Percentiles rank a stretch among this genome's conserved stretches.
phyloP scores from a whole-genome alignment of 1,139 yeast species.

The Pichia sorboxylosa region DNA sequence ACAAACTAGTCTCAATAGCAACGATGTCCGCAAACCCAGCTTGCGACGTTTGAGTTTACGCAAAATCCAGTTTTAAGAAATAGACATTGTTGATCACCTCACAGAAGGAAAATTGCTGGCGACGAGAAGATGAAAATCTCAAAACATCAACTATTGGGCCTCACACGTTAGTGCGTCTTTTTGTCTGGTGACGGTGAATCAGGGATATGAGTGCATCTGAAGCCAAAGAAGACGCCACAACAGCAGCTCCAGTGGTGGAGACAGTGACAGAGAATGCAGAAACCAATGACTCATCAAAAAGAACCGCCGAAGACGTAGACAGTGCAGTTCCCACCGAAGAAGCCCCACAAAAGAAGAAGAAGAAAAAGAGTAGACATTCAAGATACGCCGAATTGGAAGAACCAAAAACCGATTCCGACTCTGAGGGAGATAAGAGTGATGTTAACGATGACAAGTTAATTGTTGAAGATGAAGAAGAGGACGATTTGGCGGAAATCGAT shows the following conservation, averaged over 20 bases:
- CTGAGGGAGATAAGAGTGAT: conserved; percentile 36
- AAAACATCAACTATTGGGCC: too few relatives aligned
- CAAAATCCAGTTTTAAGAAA: too few relatives aligned
- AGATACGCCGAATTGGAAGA: conserved; percentile 36
- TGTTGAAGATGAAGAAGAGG: conserved; percentile 58
- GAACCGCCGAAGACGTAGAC: too few relatives aligned
- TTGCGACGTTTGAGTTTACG: too few relatives aligned
- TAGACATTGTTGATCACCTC: too few relatives aligned
- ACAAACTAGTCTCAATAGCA: too few relatives aligned
- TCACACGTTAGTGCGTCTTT: too few relatives aligned
- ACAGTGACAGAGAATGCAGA: conserved; percentile 6
- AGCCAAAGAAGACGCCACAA: not conserved
- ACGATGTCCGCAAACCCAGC: too few relatives aligned
- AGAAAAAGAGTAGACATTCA: conserved; percentile 35
- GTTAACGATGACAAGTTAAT: conserved; percentile 45
- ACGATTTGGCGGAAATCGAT: conserved; percentile 76
- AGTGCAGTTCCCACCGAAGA: too few relatives aligned
- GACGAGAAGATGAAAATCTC: too few relatives aligned
- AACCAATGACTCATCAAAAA: conserved; percentile 3
- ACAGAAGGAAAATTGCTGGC: too few relatives aligned
- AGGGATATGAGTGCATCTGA: not conserved
- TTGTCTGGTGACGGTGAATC: too few relatives aligned
- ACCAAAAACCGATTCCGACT: conserved; percentile 23
- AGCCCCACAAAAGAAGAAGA: conserved; percentile 21
- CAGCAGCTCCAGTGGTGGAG: not conserved